Evolutionary conservation across 148 eudicot genomes (phyloP), one percentile per base, ranked within the genome.

Genomic region (Spergularia bocconei): DNA sequence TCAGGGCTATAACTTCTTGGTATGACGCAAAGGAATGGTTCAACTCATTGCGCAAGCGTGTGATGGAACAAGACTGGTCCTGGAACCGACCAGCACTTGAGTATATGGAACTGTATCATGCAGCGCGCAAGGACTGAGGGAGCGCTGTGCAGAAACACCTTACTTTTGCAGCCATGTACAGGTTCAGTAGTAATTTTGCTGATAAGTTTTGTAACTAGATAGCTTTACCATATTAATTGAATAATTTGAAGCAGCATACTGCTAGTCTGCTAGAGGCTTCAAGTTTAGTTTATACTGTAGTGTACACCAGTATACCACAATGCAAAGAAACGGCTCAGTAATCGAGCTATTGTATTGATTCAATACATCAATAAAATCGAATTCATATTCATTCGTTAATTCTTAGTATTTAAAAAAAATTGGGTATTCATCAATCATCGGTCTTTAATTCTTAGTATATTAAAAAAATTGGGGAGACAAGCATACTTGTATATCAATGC

Each of bases 41-140:
- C 54, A 71, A 94, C 82, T 56, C 86, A n/a, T 68, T 94, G 75
- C 88, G 96, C 78, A 87, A 90, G 83, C 83, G 86, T 51, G 97
- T 91, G 70, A 94, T 94, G 98, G 97, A 90, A 77, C 97, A 94
- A 83, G 98, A 94, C 64, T 91, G 97, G 98, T 87, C 98, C 6
- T 94, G 98, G 98, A 94, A 94, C 79, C 85, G 97, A 36, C 98
- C 98, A 38, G 90, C 98, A 13, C 97, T 91, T 59, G 98, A 94
- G 74, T 91, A 94, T 70, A 79, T 91, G 85, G 97, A 94, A 81
- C 96, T 94, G 55, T 94, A 91, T 78, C 89, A 91, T 50, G 89
- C 98, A 0, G 98, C 95, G 64, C 83, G 93, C 73, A 94, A 94
- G 82, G 75, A 80, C 39, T 80, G 73, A 63, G n/a, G 4, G 23